A percentile compares a stretch with the other conserved stretches of the same genome.
phyloP scores from a whole-genome alignment of 371 early-diverging fungal genomes.

The Syncephalastrum racemosum region DNA sequence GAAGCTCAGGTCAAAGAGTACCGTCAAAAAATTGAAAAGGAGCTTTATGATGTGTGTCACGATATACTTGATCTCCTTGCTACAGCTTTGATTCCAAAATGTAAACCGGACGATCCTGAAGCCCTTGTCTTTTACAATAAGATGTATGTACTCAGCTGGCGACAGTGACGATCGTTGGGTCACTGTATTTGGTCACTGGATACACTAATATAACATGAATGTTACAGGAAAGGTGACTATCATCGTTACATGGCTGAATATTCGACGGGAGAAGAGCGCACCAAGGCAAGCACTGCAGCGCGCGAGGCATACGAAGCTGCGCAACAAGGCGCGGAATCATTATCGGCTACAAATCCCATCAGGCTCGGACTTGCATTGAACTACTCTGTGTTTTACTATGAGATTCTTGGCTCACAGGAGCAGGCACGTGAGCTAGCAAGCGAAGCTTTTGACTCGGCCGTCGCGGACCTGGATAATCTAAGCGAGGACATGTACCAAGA shows the following conservation, averaged over 20 bases:
- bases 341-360: conserved; percentile 85
- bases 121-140: conserved; percentile 90
- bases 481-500: conserved; percentile 89
- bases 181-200: conserved; percentile 12
- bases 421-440: conserved; percentile 85
- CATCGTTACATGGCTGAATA: conserved; percentile 92
- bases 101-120: conserved; percentile 67
- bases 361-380: conserved; percentile 89
- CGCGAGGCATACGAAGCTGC: conserved; percentile 83
- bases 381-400: conserved; percentile 93
- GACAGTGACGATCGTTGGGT: neutral
- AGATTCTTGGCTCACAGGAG: conserved; percentile 82
- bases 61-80: conserved; percentile 81
- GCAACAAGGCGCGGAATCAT: conserved; percentile 69
- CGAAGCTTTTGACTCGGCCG: conserved; percentile 86
- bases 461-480: conserved; percentile 82
- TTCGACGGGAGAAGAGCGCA: conserved; percentile 66
- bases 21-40: conserved; percentile 74
- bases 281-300: conserved; percentile 67
- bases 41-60: conserved; percentile 76
- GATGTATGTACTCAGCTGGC: conserved; percentile 56
- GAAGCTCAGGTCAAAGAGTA: conserved; percentile 70
- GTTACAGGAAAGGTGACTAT: conserved; percentile 85
- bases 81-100: conserved; percentile 65
- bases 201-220: neutral